Percentiles rank a stretch among this genome's conserved stretches.
Evolutionary conservation across 106 monocot species (phyloP).

Genomic region (Amphibolis antarctica): DNA sequence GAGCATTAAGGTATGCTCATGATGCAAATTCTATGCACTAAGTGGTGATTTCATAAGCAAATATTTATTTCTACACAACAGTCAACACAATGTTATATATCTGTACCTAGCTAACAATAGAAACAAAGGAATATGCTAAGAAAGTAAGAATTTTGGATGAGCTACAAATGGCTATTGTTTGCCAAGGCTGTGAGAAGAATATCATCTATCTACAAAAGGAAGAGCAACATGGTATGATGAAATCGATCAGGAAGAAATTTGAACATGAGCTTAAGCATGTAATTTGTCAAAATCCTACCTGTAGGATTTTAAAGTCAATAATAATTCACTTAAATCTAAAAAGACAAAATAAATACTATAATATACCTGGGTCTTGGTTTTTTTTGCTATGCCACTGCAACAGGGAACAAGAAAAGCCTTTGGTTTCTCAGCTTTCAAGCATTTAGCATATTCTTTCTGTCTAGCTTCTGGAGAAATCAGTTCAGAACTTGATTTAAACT

Average conservation of each 20-base stretch:
- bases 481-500: neutral
- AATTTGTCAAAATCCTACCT: too few species aligned
- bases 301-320: too few species aligned
- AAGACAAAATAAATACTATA: neutral
- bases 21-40: neutral
- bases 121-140: neutral
- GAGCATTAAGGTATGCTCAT: too few species aligned
- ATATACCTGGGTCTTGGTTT: neutral
- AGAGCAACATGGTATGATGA: too few species aligned
- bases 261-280: too few species aligned
- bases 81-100: neutral
- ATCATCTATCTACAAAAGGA: neutral
- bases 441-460: neutral
- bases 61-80: neutral
- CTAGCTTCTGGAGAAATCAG: neutral
- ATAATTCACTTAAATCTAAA: neutral
- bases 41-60: neutral
- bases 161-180: neutral
- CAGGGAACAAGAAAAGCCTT: constrained; percentile 6
- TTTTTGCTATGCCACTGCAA: neutral
- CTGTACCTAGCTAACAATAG: neutral
- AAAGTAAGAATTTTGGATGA: neutral
- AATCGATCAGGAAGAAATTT: too few species aligned
- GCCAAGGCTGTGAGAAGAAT: neutral
- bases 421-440: neutral